Base-by-base conservation (phyloP, 179 eudicot species). In the Silene vulgaris region DNA sequence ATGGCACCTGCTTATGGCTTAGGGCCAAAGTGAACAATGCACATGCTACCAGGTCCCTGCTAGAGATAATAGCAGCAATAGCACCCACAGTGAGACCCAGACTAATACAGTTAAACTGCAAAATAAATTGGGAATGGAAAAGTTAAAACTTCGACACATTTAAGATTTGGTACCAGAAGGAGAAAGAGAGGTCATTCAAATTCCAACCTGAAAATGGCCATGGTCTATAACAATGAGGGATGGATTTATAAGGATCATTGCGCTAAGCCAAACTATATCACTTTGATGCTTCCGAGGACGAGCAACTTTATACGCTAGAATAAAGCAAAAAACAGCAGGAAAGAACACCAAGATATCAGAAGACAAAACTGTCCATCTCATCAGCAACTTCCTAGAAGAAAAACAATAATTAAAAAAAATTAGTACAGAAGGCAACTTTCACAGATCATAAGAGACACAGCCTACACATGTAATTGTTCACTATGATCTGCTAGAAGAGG, bases 131-230 rank as follows among this genome's bases (percentile, higher is more conserved):
- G 26, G 56, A 48, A 64, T 28, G 17, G 13, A 75, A 65, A 2
- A 70, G 71, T 71, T 66, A 74, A 69, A 6, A 8, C 57, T 17
- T 29, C 16, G 30, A 32, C 1, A 21, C 5, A 62, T 65, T 71
- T 3, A 74, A 43, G 21, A 54, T 13, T 21, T 57, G 52, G 56
- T 67, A 28, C 19, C 5, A 14, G 9, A 59, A 8, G 63, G 56
- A 35, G 6, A 59, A 48, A 37, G 5, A 21, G 13, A 21, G 4
- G 62, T 48, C 9, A 8, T 17, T 17, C 4, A 5, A 67, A 37
- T 71, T 72, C 61, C 5, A n/a, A 89, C 99, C 96, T 95, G 97
- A 82, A 92, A 92, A 88, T 95, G 99, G 74, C 97, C 99, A 85
- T 92, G 97, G 82, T 95, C 99, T 73, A 95, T 88, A 69, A 95